Evolutionary conservation across 108 stramenopile genomes (phyloP), one percentile per base, ranked within the genome.

Genomic region (Stephanodiscus triporus): DNA sequence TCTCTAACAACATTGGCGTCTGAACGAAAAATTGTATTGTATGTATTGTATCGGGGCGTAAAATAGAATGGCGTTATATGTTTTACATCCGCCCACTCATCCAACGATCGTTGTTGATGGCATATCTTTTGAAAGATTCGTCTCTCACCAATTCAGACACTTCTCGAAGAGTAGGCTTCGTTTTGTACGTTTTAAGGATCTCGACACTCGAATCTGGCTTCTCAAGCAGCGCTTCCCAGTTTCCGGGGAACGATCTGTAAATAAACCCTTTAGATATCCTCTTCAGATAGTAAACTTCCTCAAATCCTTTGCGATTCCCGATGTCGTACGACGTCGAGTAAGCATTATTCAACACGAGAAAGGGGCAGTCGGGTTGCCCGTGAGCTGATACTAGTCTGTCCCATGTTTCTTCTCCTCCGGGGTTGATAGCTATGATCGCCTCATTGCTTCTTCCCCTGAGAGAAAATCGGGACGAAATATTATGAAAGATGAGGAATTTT

Each of bases 21-120:
- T 42, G 4, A 9, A 11, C n/a, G n/a, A 11, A 42, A 42, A 9
- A 42, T 42, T 42, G 1, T 1, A 11, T 42, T 42, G 40, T 13
- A 42, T 42, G 40, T 42, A 45, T 17, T 45, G 16, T 45, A 45
- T 45, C 14, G 43, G 43, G 16, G 43, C 43, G 43, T 45, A 45
- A 45, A 45, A 45, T 45, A 45, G 43, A 45, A 45, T 8, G 7
- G 0, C 7, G 9, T 11, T 36, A 36, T 36, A 36, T 36, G 4
- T 26, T 54, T 51, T 80, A 85, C 71, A 85, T 63, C 26, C 85
- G 67, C 56, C 85, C 85, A 49, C 79, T 69, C 75, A 88, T 85
- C 94, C 94, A 96, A 19, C 95, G 87, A 83, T 96, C 95, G 63
- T 96, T 96, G 75, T 79, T 85, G 55, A 96, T 89, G 24, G 91